A percentile compares a stretch with the other conserved stretches of the same genome.
phyloP scores from a whole-genome alignment of 2,329 filamentous ascomycete genomes.

The Exophiala bonariae region DNA sequence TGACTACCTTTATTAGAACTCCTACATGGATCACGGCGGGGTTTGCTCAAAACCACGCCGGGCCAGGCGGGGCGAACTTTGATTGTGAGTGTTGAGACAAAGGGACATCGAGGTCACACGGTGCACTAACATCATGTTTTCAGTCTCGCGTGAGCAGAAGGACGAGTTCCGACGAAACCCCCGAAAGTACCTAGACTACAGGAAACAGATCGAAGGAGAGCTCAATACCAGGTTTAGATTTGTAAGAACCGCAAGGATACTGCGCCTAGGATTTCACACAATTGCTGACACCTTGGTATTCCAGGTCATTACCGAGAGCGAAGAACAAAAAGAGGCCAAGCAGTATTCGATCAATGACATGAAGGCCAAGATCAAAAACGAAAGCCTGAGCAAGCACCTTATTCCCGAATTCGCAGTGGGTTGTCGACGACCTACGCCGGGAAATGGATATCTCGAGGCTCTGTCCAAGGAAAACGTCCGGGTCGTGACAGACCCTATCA shows the following conservation, averaged over 20 bases:
- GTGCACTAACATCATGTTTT: neutral
- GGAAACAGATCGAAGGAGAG: slow-evolving; percentile 21
- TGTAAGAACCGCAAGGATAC: too few relatives aligned
- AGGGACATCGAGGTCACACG: too few relatives aligned
- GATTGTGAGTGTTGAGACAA: too few relatives aligned
- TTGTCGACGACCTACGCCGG: slow-evolving; percentile 32
- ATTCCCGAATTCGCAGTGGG: slow-evolving; percentile 28
- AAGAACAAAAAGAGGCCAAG: slow-evolving; percentile 6
- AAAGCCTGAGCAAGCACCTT: slow-evolving; percentile 24
- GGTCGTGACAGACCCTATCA: slow-evolving; percentile 24
- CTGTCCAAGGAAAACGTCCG: slow-evolving; percentile 28
- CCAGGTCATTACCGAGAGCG: slow-evolving; percentile 9
- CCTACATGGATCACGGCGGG: slow-evolving; percentile 23
- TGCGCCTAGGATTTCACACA: too few relatives aligned
- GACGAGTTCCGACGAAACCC: slow-evolving; percentile 10
- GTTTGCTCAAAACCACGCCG: slow-evolving; percentile 16
- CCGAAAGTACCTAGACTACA: slow-evolving; percentile 10
- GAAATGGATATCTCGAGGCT: slow-evolving; percentile 32
- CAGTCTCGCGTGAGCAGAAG: slow-evolving; percentile 14
- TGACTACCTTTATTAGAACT: slow-evolving; percentile 14
- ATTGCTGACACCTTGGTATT: too few relatives aligned
- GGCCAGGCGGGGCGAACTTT: slow-evolving; percentile 16
- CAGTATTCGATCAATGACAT: slow-evolving; percentile 19
- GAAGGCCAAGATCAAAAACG: slow-evolving; percentile 22
- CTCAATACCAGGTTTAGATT: slow-evolving; percentile 17